Evolutionary conservation across 305 asterid genomes (phyloP).

Genomic region (Fraxinus velutina): DNA sequence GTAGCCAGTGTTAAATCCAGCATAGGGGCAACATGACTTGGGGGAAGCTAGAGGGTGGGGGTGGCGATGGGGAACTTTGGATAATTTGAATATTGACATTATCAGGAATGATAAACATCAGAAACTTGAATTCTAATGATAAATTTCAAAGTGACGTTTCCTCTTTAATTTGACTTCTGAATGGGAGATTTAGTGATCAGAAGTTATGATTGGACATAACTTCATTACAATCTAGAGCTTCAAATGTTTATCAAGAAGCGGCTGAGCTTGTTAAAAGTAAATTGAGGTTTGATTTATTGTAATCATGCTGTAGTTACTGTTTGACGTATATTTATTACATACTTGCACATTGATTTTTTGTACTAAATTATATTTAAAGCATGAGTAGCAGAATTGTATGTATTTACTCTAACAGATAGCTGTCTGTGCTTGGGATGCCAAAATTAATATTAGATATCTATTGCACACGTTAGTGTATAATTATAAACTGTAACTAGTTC

Average conservation of each 20-base stretch:
- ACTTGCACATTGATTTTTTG: neutral
- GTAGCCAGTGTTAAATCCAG: neutral
- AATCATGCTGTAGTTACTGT: neutral
- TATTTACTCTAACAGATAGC: neutral
- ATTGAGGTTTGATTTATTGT: neutral
- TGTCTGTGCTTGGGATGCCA: neutral
- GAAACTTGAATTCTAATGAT: neutral
- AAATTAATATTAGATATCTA: neutral
- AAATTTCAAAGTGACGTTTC: neutral
- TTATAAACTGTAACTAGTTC: neutral
- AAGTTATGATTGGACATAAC: slow-evolving; percentile 3
- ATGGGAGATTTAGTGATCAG: neutral
- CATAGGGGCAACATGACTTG: neutral
- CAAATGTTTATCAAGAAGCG: neutral
- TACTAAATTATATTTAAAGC: neutral
- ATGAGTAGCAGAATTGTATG: neutral
- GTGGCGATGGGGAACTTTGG: neutral
- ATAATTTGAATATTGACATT: neutral
- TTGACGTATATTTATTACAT: neutral
- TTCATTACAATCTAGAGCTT: neutral
- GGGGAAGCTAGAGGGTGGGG: neutral
- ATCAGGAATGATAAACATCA: neutral
- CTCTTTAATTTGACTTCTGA: neutral
- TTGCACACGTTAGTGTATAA: neutral
- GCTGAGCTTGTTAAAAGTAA: neutral